These are phyloP conservation scores for Venturia effusa DNA, from an alignment of 2,329 filamentous ascomycete genomes.

Conservation along the genomic window DNA sequence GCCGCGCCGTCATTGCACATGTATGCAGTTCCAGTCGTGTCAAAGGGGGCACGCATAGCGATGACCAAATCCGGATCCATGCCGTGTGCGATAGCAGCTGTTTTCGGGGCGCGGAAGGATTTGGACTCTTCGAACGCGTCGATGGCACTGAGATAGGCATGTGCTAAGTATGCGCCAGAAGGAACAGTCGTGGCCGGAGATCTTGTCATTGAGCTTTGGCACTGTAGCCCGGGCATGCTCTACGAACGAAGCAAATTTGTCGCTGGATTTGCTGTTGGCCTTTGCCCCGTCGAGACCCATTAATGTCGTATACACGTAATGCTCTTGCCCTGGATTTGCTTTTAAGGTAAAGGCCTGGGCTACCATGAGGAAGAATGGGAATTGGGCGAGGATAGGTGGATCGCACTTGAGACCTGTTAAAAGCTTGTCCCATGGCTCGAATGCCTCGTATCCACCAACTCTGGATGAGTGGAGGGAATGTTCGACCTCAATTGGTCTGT, in stretches of 20 bases:
- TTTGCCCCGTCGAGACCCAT: constrained; percentile 10
- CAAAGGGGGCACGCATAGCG: constrained; percentile 2
- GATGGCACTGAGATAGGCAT: constrained; percentile 7
- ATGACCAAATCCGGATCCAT: constrained; percentile 7
- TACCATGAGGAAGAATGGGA: constrained; percentile 9
- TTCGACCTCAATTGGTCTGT: not conserved
- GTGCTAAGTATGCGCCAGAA: constrained; percentile 8
- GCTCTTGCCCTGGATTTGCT: not conserved
- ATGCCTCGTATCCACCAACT: constrained; percentile 5
- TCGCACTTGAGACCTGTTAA: constrained; percentile 7
- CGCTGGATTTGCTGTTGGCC: not conserved
- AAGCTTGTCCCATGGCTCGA: constrained; percentile 5
- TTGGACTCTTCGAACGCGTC: constrained; percentile 7
- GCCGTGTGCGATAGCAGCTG: not conserved
- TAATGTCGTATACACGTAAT: constrained; percentile 7
- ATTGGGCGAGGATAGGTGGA: constrained; percentile 7
- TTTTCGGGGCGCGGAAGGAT: not conserved
- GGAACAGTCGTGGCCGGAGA: constrained; percentile 5
- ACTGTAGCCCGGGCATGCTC: not conserved
- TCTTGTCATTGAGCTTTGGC: constrained; percentile 6
- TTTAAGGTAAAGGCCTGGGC: constrained; percentile 4
- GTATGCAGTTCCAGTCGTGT: constrained; percentile 7
- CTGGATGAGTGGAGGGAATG: not conserved
- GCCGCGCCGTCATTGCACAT: constrained; percentile 9
- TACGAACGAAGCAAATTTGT: not conserved